Base-by-base conservation (phyloP, 305 asterid species). In the Fraxinus baroniana region DNA sequence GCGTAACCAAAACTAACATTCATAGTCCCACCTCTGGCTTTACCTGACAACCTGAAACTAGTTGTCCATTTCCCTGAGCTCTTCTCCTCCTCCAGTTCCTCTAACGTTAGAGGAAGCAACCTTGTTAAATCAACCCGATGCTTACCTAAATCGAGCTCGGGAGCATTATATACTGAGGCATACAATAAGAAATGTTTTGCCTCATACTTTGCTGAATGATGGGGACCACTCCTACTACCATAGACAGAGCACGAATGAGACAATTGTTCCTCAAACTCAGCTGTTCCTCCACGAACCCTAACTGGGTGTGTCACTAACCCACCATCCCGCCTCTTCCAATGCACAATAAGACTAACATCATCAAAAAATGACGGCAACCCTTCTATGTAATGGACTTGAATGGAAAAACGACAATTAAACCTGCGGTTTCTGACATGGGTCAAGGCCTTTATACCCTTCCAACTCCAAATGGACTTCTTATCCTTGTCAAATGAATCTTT, bases 11-110 rank as follows among this genome's bases (percentile, higher is more conserved):
- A 93, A 87, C 98, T 97, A 83, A 94, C 97, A 84, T 92, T 92
- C 85, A 97, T 79, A 30, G 88, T 89, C 20, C 96, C 99, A 46
- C 97, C 97, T 87, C 87, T 89, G 60, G 96, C 99, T 87, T 89
- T 92, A 60, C 98, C 98, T 3, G 97, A 90, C 84, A 97, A 88
- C 84, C 90, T 89, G 86, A 89, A 97, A 90, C 98, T 97, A 81
- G 99, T 97, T 24, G 97, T 88, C 99, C 99, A 97, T 84, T 86
- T 97, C 76, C 98, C 98, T 0, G 92, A 88, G 87, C 93, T 90
- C 87, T 89, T 94, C 91, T 92, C 97, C 80, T 93, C 98, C 77
- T 91, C 97, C 74, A 97, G 84, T 79, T 97, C 99, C 90, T 97
- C 99, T 84, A 94, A 77, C 7, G 97, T 93, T 78, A 97, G 87